phyloP scores from a whole-genome alignment of 108 stramenopile species.

The Cyclotella cryptica region DNA sequence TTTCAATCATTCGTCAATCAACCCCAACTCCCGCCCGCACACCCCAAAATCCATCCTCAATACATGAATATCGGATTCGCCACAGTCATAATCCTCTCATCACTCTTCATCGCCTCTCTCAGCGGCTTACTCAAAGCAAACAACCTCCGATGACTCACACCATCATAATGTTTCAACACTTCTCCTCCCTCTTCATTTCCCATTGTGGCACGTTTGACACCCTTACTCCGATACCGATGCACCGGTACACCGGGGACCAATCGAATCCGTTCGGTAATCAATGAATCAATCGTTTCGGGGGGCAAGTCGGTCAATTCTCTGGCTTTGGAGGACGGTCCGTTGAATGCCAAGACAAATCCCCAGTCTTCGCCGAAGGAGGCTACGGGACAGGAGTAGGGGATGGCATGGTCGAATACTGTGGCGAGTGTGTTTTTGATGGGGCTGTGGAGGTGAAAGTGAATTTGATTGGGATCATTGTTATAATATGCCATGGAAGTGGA shows the following conservation, averaged over 20 bases:
- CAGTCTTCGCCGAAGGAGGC: slow-evolving; percentile 91
- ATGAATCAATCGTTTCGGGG: slow-evolving; percentile 40
- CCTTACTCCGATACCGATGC: slow-evolving; percentile 30
- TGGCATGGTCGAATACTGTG: slow-evolving; percentile 76
- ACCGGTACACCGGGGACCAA: slow-evolving; percentile 45
- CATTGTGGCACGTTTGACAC: slow-evolving; percentile 12
- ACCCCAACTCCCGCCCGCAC: no score
- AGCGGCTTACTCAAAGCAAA: slow-evolving; percentile 86
- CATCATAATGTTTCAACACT: slow-evolving; percentile 85
- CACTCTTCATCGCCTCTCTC: slow-evolving; percentile 69
- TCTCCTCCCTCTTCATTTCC: slow-evolving; percentile 48
- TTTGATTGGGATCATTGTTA: slow-evolving; percentile 38
- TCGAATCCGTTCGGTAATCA: slow-evolving; percentile 58
- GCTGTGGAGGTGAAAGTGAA: slow-evolving; percentile 60
- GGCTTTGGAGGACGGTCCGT: slow-evolving; percentile 27
- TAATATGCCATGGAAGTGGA: no score
- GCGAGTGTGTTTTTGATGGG: slow-evolving; percentile 86
- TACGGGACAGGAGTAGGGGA: slow-evolving; percentile 79
- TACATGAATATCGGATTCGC: slow-evolving; percentile 93
- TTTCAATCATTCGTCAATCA: no score
- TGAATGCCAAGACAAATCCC: slow-evolving; percentile 91
- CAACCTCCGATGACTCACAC: slow-evolving; percentile 71
- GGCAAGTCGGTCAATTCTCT: slow-evolving; percentile 20
- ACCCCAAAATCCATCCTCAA: no score
- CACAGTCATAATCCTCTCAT: slow-evolving; percentile 87